Percentiles rank a stretch among this genome's conserved stretches.
Conservation (phyloP, 148 eudicot species). For the Heliamphora exappendiculata region DNA sequence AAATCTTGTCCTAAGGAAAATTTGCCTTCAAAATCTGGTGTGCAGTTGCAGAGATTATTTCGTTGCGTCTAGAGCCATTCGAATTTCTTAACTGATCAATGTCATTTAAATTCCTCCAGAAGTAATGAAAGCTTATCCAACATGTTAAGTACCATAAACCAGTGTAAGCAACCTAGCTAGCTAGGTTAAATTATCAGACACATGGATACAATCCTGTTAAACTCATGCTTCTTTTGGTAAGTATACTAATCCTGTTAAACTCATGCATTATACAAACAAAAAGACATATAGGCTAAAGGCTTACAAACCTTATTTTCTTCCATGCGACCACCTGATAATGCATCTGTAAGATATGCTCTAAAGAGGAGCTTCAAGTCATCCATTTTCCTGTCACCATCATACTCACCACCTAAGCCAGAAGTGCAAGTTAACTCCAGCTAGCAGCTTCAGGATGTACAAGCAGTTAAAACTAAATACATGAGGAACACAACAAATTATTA, state of each 20-base stretch:
- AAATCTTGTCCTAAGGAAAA: neutral
- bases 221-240: neutral
- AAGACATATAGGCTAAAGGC: neutral
- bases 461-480: conserved; percentile 1
- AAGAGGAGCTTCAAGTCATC: conserved; percentile 86
- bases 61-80: neutral
- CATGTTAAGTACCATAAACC: neutral
- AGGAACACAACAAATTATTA: conserved; percentile 9
- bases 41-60: neutral
- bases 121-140: neutral
- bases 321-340: conserved; percentile 72
- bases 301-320: conserved; percentile 69
- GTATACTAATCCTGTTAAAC: neutral
- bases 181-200: neutral
- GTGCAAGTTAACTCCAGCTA: conserved; percentile 11
- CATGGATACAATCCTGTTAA: neutral
- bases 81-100: neutral
- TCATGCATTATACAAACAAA: neutral
- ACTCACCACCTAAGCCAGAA: conserved; percentile 64
- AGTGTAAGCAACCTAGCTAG: neutral
- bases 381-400: conserved; percentile 60
- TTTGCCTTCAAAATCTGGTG: neutral
- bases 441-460: neutral
- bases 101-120: neutral
- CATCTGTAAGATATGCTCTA: conserved; percentile 66